These are phyloP conservation scores for Cytospora mali DNA, from an alignment of 2,329 filamentous ascomycete genomes.

Conservation along the genomic window DNA sequence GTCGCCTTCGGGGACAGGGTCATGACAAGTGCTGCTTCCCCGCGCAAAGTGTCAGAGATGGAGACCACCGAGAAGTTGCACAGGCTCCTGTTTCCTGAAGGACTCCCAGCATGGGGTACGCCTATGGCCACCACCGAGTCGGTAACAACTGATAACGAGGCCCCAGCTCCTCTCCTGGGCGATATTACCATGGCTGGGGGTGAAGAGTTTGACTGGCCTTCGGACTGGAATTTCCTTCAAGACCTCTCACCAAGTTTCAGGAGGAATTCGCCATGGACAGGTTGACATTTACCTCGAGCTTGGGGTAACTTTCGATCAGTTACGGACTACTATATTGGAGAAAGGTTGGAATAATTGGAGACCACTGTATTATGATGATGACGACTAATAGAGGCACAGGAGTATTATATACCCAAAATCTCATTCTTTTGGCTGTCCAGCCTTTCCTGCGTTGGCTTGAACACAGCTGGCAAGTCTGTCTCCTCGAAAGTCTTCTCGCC, in stretches of 20 bases:
- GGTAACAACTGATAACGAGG: not conserved
- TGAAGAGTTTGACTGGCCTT: conserved; percentile 17
- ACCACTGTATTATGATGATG: no score
- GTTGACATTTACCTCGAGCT: not conserved
- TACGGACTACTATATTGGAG: no score
- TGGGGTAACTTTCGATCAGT: no score
- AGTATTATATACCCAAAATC: conserved; percentile 7
- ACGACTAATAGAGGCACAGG: not conserved
- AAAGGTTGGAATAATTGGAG: no score
- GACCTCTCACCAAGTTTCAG: conserved; percentile 3
- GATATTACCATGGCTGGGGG: not conserved
- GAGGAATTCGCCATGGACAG: conserved; percentile 6
- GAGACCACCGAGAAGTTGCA: conserved; percentile 17
- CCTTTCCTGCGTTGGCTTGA: conserved; percentile 15
- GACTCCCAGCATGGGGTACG: conserved; percentile 8
- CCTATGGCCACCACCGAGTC: not conserved
- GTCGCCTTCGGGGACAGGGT: conserved; percentile 15
- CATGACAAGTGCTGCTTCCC: not conserved
- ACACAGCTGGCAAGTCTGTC: conserved; percentile 13
- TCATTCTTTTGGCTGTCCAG: conserved; percentile 6
- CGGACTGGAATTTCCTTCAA: conserved; percentile 21
- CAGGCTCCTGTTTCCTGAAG: conserved; percentile 16
- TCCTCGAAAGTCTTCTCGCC: conserved; percentile 17
- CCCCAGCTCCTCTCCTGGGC: not conserved
- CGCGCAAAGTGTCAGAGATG: not conserved